Conservation (phyloP, 352 stramenopile genomes). For the Phytophthora rubi region DNA sequence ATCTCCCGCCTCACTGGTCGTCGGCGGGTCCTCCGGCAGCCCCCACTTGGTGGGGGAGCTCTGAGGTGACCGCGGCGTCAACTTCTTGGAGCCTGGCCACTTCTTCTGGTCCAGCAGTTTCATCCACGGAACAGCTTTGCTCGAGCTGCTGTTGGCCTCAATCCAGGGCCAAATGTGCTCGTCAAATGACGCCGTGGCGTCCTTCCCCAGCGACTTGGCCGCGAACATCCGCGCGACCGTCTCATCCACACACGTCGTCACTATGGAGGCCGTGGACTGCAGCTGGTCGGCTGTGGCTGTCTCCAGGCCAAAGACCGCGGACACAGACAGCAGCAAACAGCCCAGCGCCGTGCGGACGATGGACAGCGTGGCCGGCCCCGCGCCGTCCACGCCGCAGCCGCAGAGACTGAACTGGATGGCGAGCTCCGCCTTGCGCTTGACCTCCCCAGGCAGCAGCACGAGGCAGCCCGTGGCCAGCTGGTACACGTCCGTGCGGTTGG, state of each 20-base stretch:
- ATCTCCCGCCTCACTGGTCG: conserved; percentile 22
- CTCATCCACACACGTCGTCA: conserved; percentile 63
- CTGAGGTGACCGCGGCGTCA: conserved; percentile 35
- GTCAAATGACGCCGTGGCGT: conserved; percentile 42
- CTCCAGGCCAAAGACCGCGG: conserved; percentile 69
- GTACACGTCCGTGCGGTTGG: conserved; percentile 64
- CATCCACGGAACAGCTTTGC: conserved; percentile 67
- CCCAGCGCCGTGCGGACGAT: conserved; percentile 49
- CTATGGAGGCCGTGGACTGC: conserved; percentile 60
- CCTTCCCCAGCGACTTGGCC: conserved; percentile 47
- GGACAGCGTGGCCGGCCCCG: conserved; percentile 45
- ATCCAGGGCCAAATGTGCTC: conserved; percentile 70
- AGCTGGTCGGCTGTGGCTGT: conserved; percentile 56
- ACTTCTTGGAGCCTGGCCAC: conserved; percentile 63
- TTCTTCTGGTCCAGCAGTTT: conserved; percentile 75
- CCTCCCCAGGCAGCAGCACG: conserved; percentile 54
- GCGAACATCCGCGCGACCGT: conserved; percentile 58
- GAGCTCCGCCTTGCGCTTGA: conserved; percentile 62
- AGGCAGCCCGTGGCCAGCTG: conserved; percentile 68
- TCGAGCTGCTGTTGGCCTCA: conserved; percentile 45
- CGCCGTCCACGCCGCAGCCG: conserved; percentile 40
- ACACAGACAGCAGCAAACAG: conserved; percentile 62
- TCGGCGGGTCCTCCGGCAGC: conserved; percentile 19
- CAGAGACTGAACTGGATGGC: conserved; percentile 65
- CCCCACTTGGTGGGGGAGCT: conserved; percentile 36